phyloP scores from a whole-genome alignment of 2,329 filamentous ascomycete genomes.

The Cytospora piceicola region DNA sequence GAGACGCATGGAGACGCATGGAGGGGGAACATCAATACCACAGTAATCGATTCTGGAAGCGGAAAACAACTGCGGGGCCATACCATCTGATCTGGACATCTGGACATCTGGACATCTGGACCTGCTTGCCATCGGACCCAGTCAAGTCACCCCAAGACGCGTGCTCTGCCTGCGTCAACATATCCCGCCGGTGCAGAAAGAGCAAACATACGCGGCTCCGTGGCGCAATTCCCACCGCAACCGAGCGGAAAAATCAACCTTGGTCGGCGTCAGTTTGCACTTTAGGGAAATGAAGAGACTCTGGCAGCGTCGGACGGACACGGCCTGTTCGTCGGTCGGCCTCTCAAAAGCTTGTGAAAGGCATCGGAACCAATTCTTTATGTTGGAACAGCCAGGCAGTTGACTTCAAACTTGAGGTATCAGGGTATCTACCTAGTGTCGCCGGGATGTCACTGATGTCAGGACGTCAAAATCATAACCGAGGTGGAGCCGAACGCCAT shows the following conservation, averaged over 20 bases:
- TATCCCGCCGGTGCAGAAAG: conserved; percentile 1
- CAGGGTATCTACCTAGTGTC: too few species aligned
- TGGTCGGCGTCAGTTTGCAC: neutral
- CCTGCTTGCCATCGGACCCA: neutral
- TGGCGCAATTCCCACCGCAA: conserved; percentile 13
- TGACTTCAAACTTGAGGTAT: conserved; percentile 12
- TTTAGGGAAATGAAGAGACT: neutral
- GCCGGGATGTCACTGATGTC: conserved; percentile 3
- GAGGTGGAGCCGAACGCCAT: conserved; percentile 15
- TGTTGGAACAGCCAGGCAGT: conserved; percentile 11
- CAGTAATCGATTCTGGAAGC: neutral
- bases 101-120: neutral
- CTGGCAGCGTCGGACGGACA: neutral
- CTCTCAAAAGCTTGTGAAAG: conserved; percentile 9
- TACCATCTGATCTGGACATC: conserved; percentile 1
- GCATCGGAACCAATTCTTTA: neutral
- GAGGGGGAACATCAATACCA: too few species aligned
- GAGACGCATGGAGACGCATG: too few species aligned
- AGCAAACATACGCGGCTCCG: conserved; percentile 21
- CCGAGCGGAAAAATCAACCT: neutral
- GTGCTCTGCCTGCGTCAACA: neutral
- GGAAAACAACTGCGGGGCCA: conserved; percentile 9
- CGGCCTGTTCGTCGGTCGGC: neutral
- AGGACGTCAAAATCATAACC: neutral
- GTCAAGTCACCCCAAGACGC: neutral